Conservation (phyloP, 2,329 filamentous ascomycete genomes). For the Microcera coccophila region DNA sequence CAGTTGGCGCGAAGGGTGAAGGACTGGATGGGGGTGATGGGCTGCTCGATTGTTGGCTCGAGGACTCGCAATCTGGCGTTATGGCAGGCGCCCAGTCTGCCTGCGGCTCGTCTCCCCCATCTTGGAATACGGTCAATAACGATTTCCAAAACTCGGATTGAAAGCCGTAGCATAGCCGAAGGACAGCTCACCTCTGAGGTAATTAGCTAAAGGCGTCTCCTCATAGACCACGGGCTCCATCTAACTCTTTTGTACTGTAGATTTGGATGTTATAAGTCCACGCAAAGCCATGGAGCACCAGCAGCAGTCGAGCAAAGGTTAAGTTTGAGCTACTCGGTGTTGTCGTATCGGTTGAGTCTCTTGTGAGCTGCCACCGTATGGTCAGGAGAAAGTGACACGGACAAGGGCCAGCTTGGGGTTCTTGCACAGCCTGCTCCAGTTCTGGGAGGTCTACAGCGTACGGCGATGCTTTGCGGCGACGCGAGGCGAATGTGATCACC, state of each 20-base stretch:
- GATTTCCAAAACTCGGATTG: no score
- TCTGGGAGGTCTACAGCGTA: conserved; percentile 23
- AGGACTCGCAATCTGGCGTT: conserved; percentile 31
- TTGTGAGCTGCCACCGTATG: no score
- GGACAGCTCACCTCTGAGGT: conserved; percentile 68
- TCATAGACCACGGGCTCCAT: conserved; percentile 86
- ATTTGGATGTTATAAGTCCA: conserved; percentile 24
- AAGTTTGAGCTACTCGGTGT: no score
- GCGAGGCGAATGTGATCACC: no score
- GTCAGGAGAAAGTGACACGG: conserved; percentile 1
- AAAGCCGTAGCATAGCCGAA: not conserved
- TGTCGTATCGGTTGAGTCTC: no score
- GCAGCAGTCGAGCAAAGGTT: conserved; percentile 5
- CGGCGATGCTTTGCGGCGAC: conserved; percentile 14
- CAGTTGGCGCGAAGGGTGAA: conserved; percentile 53
- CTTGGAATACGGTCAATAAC: no score
- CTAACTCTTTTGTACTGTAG: conserved; percentile 28
- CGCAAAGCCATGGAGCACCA: conserved; percentile 30
- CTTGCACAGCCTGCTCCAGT: conserved; percentile 9
- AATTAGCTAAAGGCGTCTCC: conserved; percentile 82
- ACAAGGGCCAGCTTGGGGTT: conserved; percentile 22
- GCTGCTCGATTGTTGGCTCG: conserved; percentile 36
- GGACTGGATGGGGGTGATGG: conserved; percentile 48
- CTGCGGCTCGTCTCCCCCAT: conserved; percentile 47
- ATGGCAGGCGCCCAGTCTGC: conserved; percentile 44